Base-by-base conservation (phyloP, 176 grass and related monocot species). In the Phoenix roebelenii region DNA sequence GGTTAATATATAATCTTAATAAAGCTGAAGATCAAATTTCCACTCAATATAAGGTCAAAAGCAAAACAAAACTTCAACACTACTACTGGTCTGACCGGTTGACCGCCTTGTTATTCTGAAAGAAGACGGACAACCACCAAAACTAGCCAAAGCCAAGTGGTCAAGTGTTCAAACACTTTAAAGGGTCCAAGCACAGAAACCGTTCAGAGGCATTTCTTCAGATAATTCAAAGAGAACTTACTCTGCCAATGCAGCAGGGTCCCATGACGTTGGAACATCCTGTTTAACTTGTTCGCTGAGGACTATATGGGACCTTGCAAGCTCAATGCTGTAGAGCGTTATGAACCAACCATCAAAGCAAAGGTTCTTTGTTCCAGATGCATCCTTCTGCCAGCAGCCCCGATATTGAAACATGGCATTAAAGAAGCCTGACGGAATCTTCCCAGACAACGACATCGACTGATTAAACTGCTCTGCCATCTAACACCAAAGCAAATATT, bases 381-480 rank as follows among this genome's bases (percentile, higher is more conserved):
- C 80, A 50, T 95, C 90, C 18, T 72, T 69, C 59, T 81, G 85
- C 90, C 90, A 95, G 74, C 83, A 82, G 15, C 82, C 82, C 44
- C 72, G 71, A 59, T 81, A 84, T 70, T 84, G 80, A 71, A 95
- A 95, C 85, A 81, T 81, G 44, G 82, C 30, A 71, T 95, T 95
- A 79, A 95, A 95, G 12, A 70, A n/a, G 5, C 90, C 90, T 0
- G 80, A 86, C 0, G 90, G 90, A 29, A 89, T 89, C 75, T 86
- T 95, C 19, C 80, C 82, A 7, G 76, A 30, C 54, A 89, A 24
- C 3, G 85, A 60, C 30, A 89, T 25, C 25, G 71, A 56, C 55
- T 76, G 85, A 71, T 95, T 95, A 54, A 86, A 66, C 67, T 79
- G 76, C 83, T 95, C 85, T 29, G 90, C 74, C 90, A 95, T 95